These are phyloP conservation scores for Kluyveromyces sp. DNA, from an alignment of 1,139 yeast genomes.

Conservation along the genomic window DNA sequence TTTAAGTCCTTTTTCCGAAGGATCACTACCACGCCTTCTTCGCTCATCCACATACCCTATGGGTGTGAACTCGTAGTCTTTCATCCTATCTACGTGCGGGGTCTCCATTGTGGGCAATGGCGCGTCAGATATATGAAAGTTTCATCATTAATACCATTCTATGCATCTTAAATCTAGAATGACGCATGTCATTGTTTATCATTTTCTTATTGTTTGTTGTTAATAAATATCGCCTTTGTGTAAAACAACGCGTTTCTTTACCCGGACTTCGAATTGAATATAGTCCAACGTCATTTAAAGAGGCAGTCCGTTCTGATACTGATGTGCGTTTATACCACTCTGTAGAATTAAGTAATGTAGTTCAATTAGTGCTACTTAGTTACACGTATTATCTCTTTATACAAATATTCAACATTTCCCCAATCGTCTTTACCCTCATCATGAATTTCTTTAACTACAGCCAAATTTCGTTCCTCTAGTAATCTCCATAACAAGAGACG, in stretches of 20 bases:
- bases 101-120: slow-evolving; percentile 3
- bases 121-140: not conserved
- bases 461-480: slow-evolving; percentile 33
- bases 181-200: not conserved
- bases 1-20: slow-evolving; percentile 6
- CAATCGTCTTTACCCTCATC: slow-evolving; percentile 80
- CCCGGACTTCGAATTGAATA: not conserved
- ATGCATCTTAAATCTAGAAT: not conserved
- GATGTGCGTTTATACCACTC: too few species aligned
- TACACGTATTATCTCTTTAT: slow-evolving; percentile 36
- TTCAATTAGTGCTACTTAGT: not conserved
- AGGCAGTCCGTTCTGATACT: too few species aligned
- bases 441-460: slow-evolving; percentile 26
- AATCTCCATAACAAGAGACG: slow-evolving; percentile 53
- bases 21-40: slow-evolving; percentile 8
- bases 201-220: not conserved
- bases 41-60: slow-evolving; percentile 25
- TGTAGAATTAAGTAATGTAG: too few species aligned
- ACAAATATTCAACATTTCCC: slow-evolving; percentile 61
- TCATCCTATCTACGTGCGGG: slow-evolving; percentile 8
- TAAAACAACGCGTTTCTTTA: not conserved
- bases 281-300: too few species aligned
- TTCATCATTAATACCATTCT: not conserved
- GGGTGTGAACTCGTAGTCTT: slow-evolving; percentile 28
- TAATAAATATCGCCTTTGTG: not conserved